Evolutionary conservation across 352 stramenopile species (phyloP), one percentile per base, ranked within the genome.

Genomic region (Pythium guiyangense): DNA sequence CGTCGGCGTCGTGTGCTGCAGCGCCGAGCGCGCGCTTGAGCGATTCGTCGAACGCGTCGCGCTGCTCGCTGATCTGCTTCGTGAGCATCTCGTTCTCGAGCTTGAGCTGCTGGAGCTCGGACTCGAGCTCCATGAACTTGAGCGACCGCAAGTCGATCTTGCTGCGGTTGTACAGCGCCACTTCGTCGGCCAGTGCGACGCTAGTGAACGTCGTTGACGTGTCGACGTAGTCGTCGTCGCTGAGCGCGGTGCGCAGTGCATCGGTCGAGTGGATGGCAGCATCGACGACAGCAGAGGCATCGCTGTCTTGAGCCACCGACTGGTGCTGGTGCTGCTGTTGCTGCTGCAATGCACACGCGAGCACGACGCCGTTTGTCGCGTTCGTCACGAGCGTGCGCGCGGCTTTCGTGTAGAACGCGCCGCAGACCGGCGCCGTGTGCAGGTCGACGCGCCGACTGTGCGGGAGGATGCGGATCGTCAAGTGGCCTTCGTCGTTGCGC

Each of bases 81-180:
- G 31, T 70, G 4, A 90, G 59, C 64, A 90, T 75, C 25, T 92
- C 81, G 44, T 88, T 90, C 53, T 90, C 79, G 10, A 88, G 67
- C 37, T 80, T 84, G 22, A 86, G 61, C 45, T 92, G 81, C 56
- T 87, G 73, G 45, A 85, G 49, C 20, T 92, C 81, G 2, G 62
- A 66, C 22, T 89, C 81, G 12, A 90, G 34, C 22, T 92, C 79
- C 59, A 89, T 72, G 10, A 74, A 34, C 47, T 73, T 77, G 0
- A 92, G 58, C 18, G 74, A 70, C 14, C 62, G 64, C 14, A 88
- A 53, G 34, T 86, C 74, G 3, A 88, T 66, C 12, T 69, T 70
- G 52, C 59, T 87, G 26, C 75, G 74, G 48, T 87, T 78, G 39
- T 78, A 88, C 25, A 86, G 34, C 17, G 70, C 76, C 8, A 88